phyloP scores from a whole-genome alignment of 176 grass and related monocot species.

The Aegilops tauschii region DNA sequence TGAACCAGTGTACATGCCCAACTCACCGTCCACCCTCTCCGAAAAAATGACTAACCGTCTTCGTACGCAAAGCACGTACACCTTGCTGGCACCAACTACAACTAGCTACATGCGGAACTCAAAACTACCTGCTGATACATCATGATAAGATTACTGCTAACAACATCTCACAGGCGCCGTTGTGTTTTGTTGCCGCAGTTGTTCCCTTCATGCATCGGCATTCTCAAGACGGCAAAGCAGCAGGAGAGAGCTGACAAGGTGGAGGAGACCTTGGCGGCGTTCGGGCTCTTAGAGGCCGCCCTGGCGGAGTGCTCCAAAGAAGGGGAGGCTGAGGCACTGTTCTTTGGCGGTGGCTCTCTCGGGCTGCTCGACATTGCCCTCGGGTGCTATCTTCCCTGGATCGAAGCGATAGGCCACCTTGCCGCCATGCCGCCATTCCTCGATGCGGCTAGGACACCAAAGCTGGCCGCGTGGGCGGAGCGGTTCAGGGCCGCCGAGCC shows the following conservation, averaged over 20 bases:
- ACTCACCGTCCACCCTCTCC: too few relatives aligned
- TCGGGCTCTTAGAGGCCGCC: neutral
- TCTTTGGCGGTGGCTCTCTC: constrained; percentile 24
- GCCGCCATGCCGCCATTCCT: neutral
- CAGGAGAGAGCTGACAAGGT: neutral
- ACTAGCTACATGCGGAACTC: too few relatives aligned
- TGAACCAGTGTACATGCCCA: too few relatives aligned
- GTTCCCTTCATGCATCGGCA: neutral
- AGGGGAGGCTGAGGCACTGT: neutral
- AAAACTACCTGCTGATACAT: too few relatives aligned
- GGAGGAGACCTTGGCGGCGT: neutral
- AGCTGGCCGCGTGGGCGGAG: too few relatives aligned
- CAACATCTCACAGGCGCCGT: too few relatives aligned
- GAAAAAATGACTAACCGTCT: too few relatives aligned
- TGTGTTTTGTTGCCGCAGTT: neutral
- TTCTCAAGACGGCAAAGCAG: neutral
- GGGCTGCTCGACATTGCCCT: constrained; percentile 28
- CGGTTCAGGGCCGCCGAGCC: too few relatives aligned
- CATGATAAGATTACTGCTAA: too few relatives aligned
- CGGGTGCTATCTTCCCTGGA: constrained; percentile 30
- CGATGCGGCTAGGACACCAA: too few relatives aligned
- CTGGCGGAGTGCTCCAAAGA: neutral
- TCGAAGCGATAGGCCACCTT: neutral
- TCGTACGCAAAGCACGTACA: too few relatives aligned
- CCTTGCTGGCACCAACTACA: too few relatives aligned